A percentile compares a stretch with the other conserved stretches of the same genome.
phyloP scores from a whole-genome alignment of 768 basidiomycete species.

The Tylopilus plumbeoviolaceoides region DNA sequence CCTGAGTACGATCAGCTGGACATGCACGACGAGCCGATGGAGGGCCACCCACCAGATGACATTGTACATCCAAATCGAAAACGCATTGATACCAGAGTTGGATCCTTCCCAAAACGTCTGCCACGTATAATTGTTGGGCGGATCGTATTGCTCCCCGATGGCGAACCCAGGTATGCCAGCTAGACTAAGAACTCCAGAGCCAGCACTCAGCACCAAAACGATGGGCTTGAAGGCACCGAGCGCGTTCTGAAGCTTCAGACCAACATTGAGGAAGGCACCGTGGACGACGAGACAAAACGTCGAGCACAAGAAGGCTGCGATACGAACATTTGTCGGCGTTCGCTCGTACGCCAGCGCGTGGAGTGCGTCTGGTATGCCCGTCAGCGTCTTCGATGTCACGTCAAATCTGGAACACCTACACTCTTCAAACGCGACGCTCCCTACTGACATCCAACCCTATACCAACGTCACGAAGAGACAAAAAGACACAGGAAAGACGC shows the following conservation, averaged over 20 bases:
- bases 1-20: too few species aligned
- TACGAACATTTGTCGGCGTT: slow-evolving; percentile 44
- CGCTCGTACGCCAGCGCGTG: slow-evolving; percentile 48
- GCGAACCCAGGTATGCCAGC: slow-evolving; percentile 45
- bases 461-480: neutral
- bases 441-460: slow-evolving; percentile 57
- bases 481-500: slow-evolving; percentile 16
- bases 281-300: slow-evolving; percentile 58
- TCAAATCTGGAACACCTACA: slow-evolving; percentile 38
- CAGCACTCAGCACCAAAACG: slow-evolving; percentile 46
- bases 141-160: slow-evolving; percentile 47
- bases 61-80: slow-evolving; percentile 41
- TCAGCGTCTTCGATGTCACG: neutral
- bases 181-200: slow-evolving; percentile 53
- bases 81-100: too few species aligned
- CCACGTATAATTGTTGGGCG: too few species aligned
- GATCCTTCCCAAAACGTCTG: too few species aligned
- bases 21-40: too few species aligned
- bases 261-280: slow-evolving; percentile 48
- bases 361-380: slow-evolving; percentile 46
- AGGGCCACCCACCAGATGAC: too few species aligned
- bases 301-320: slow-evolving; percentile 52
- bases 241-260: slow-evolving; percentile 59
- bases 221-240: slow-evolving; percentile 62
- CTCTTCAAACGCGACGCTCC: slow-evolving; percentile 68